These are phyloP conservation scores for Penicillium sp. DNA, from an alignment of 2,329 filamentous ascomycete species.

Conservation along the genomic window DNA sequence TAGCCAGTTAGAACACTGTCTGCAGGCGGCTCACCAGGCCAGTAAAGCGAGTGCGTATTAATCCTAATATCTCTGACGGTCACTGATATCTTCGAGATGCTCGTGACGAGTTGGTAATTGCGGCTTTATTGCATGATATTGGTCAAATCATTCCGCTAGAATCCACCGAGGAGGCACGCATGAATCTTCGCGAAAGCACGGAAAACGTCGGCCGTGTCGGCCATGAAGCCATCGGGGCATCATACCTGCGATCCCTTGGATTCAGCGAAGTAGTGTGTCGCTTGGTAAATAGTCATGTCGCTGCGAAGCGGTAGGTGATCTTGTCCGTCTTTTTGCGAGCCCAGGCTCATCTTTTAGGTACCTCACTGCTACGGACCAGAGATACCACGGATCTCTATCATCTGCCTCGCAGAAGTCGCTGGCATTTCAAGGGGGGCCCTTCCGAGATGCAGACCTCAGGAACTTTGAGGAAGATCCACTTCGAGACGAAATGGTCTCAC, in stretches of 20 bases:
- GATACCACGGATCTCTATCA: constrained; percentile 35
- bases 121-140: constrained; percentile 43
- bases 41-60: constrained; percentile 18
- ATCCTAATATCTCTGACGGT: not conserved
- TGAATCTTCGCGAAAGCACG: constrained; percentile 23
- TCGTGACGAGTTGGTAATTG: constrained; percentile 29
- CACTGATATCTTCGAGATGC: constrained; percentile 12
- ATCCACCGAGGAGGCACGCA: constrained; percentile 26
- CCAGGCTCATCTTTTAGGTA: constrained; percentile 22
- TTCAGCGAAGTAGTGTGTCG: constrained; percentile 37
- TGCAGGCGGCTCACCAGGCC: constrained; percentile 34
- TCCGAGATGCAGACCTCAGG: constrained; percentile 28
- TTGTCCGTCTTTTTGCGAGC: not conserved
- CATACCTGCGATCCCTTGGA: constrained; percentile 32
- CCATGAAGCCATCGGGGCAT: constrained; percentile 39
- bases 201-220: constrained; percentile 37
- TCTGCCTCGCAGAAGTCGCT: constrained; percentile 38
- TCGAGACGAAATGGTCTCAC: constrained; percentile 33
- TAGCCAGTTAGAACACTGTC: constrained; percentile 33
- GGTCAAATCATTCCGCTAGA: constrained; percentile 41
- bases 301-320: constrained; percentile 31
- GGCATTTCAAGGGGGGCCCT: constrained; percentile 38
- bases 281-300: constrained; percentile 39
- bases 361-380: constrained; percentile 32
- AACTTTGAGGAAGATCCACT: constrained; percentile 32